Evolutionary conservation across 1,284 basidiomycete species (phyloP).

Genomic region (Schizopora paradoxa): DNA sequence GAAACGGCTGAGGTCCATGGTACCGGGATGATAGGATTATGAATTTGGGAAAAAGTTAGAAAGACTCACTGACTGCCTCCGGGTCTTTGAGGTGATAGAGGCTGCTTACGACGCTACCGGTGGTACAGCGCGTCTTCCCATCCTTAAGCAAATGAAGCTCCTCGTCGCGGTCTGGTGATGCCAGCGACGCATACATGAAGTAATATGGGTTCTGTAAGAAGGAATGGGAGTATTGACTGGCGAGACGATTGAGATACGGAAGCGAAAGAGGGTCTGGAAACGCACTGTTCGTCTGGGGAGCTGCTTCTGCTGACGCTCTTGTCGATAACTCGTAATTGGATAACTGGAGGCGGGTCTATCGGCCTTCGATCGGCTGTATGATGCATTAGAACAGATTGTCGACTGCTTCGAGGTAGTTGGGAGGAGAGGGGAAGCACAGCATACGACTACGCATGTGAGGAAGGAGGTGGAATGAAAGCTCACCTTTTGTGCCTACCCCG

Average conservation of each 20-base stretch:
- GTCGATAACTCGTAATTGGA: slow-evolving; percentile 88
- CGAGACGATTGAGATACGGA: slow-evolving; percentile 16
- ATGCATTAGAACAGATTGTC: slow-evolving; percentile 3
- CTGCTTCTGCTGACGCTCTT: slow-evolving; percentile 39
- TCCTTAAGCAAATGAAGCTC: slow-evolving; percentile 93
- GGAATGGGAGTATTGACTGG: slow-evolving; percentile 35
- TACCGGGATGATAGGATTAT: too few relatives aligned
- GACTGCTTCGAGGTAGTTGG: slow-evolving; percentile 1
- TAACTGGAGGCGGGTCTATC: slow-evolving; percentile 93
- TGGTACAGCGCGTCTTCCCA: slow-evolving; percentile 85
- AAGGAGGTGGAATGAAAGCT: slow-evolving; percentile 7
- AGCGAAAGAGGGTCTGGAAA: slow-evolving; percentile 25
- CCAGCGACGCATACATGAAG: slow-evolving; percentile 89
- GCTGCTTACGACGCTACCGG: slow-evolving; percentile 85
- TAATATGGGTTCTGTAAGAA: slow-evolving; percentile 89
- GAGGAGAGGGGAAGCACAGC: slow-evolving; percentile 17
- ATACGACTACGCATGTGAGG: neutral
- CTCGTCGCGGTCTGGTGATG: slow-evolving; percentile 84
- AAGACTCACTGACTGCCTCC: slow-evolving; percentile 35
- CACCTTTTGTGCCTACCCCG: slow-evolving; percentile 83
- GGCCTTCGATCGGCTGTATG: slow-evolving; percentile 80
- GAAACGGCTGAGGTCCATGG: too few relatives aligned
- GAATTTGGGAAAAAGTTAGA: neutral
- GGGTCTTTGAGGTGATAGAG: slow-evolving; percentile 95
- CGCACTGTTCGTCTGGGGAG: slow-evolving; percentile 18